Evolutionary conservation across 1,284 basidiomycete genomes (phyloP).

Genomic region (Dichomitus squalens): DNA sequence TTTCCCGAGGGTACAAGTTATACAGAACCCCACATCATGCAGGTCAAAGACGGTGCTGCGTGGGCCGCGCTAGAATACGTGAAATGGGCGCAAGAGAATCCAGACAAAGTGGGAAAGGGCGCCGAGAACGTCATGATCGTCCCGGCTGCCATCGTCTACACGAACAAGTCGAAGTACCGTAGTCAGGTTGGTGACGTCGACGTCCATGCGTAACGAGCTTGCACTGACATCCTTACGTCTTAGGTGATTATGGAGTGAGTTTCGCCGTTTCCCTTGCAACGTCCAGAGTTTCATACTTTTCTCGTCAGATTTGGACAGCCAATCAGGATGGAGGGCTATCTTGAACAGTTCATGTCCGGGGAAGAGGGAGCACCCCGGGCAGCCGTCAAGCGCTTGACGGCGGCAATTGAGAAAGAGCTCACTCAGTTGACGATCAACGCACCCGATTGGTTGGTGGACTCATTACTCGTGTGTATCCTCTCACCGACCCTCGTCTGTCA

Average conservation of each 20-base stretch:
- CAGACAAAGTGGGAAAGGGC: constrained; percentile 43
- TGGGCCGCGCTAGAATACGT: constrained; percentile 95
- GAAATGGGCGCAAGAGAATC: constrained; percentile 68
- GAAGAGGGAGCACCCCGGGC: constrained; percentile 70
- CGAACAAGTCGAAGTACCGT: constrained; percentile 93
- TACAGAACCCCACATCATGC: constrained; percentile 90
- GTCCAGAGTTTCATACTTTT: constrained; percentile 1
- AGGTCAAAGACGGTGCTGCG: constrained; percentile 94
- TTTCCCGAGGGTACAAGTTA: constrained; percentile 94
- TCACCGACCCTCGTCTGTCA: background rate
- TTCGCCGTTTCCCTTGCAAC: background rate
- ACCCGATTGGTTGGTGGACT: constrained; percentile 78
- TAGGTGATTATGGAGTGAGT: constrained; percentile 75
- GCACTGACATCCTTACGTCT: constrained; percentile 7
- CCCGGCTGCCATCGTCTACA: constrained; percentile 90
- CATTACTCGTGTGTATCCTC: background rate
- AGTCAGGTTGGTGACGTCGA: constrained; percentile 58
- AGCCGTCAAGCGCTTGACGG: constrained; percentile 89
- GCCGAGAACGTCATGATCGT: constrained; percentile 58
- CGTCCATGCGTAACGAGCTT: constrained; percentile 4
- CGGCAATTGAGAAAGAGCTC: constrained; percentile 71
- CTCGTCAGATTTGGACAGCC: constrained; percentile 76
- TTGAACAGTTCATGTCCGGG: constrained; percentile 74
- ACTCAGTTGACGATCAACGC: constrained; percentile 86
- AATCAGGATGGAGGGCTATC: constrained; percentile 76